phyloP scores from a whole-genome alignment of 352 stramenopile species.

The Nothophytophthora sp. region DNA sequence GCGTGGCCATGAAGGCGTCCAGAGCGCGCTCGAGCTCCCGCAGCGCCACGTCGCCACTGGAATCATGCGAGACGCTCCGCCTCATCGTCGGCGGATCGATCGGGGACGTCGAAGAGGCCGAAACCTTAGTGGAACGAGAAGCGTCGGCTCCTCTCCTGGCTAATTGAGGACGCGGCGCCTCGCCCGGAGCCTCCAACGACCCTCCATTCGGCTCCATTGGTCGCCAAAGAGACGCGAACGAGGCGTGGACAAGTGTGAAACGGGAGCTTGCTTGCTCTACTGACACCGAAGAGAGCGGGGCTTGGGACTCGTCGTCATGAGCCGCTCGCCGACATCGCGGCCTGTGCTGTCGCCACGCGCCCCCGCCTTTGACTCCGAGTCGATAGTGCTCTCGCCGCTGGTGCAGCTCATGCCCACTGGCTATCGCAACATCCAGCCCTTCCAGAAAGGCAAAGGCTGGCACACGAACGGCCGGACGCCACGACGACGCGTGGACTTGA shows the following conservation, averaged over 20 bases:
- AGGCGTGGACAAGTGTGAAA: conserved; percentile 10
- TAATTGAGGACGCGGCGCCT: conserved; percentile 25
- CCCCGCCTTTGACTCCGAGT: conserved; percentile 8
- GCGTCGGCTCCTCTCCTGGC: conserved; percentile 4
- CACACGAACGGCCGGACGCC: conserved; percentile 51
- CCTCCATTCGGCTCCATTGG: no score
- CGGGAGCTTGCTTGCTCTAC: conserved; percentile 4
- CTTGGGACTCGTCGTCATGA: no score
- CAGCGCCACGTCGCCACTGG: conserved; percentile 18
- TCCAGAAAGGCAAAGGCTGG: conserved; percentile 69
- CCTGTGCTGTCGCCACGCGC: conserved; percentile 13
- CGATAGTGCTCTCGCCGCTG: conserved; percentile 51
- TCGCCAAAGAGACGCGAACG: conserved; percentile 6
- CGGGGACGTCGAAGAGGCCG: not conserved
- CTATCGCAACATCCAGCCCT: conserved; percentile 69
- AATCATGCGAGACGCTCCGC: conserved; percentile 9
- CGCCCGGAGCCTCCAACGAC: no score
- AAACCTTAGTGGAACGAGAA: not conserved
- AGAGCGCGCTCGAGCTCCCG: conserved; percentile 60
- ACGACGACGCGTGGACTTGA: conserved; percentile 7
- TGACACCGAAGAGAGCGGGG: no score
- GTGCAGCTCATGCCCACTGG: conserved; percentile 59
- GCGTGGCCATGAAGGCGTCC: conserved; percentile 54
- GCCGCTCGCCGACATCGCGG: conserved; percentile 7
- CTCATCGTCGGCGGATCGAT: conserved; percentile 10